Percentiles rank a stretch among this genome's conserved stretches.
Conservation (phyloP, 1,139 yeast genomes). For the Candida glucosophila region DNA sequence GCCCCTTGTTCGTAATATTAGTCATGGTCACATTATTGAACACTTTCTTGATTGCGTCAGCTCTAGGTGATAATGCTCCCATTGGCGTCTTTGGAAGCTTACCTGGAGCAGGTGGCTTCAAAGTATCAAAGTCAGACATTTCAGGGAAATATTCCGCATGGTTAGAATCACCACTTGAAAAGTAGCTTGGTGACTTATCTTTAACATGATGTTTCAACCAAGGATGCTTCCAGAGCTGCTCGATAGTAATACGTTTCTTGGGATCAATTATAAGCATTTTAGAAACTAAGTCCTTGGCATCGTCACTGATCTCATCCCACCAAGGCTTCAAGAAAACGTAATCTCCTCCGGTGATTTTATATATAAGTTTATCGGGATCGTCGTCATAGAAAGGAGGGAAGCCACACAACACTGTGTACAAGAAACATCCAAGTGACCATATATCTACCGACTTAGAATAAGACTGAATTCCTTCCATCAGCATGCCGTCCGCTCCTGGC, state of each 20-base stretch:
- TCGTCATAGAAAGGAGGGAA: constrained; percentile 97
- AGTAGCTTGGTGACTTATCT: constrained; percentile 6
- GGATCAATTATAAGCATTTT: constrained; percentile 56
- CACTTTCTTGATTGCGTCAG: constrained; percentile 38
- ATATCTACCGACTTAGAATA: constrained; percentile 89
- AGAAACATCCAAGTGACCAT: constrained; percentile 94
- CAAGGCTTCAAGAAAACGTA: constrained; percentile 81
- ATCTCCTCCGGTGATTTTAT: constrained; percentile 77
- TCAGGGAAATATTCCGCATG: constrained; percentile 6
- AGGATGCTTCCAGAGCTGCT: constrained; percentile 51
- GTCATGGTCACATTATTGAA: constrained; percentile 39
- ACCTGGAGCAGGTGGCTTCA: neutral
- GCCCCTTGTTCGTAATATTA: neutral
- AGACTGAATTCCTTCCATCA: constrained; percentile 63
- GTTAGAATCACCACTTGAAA: constrained; percentile 6
- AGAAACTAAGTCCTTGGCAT: constrained; percentile 62
- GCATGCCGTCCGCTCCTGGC: constrained; percentile 12
- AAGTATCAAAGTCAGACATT: neutral
- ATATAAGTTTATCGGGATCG: constrained; percentile 68
- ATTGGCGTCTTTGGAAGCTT: constrained; percentile 1
- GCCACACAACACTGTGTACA: constrained; percentile 85
- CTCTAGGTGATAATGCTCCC: constrained; percentile 25
- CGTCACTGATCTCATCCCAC: constrained; percentile 90
- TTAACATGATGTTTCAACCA: constrained; percentile 19
- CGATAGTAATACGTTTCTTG: constrained; percentile 51